Evolutionary conservation across 331 rosid genomes (phyloP).

Genomic region (Pyracantha coccinea): DNA sequence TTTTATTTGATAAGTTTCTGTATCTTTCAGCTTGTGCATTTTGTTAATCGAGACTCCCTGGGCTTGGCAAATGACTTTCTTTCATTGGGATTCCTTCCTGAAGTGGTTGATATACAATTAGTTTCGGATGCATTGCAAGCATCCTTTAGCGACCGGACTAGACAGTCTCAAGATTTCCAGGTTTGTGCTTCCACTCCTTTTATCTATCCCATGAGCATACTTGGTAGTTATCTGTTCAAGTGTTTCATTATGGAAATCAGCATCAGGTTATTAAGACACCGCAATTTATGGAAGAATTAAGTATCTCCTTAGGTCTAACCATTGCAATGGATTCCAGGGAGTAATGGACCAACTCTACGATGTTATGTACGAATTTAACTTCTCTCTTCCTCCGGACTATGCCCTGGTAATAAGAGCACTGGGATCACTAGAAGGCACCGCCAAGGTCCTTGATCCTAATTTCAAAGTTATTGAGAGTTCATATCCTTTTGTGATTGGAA

Average conservation of each 20-base stretch:
- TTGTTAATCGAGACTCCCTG: constrained; percentile 89
- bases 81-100: constrained; percentile 94
- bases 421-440: constrained; percentile 98
- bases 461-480: constrained; percentile 92
- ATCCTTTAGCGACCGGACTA: constrained; percentile 46
- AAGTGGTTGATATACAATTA: constrained; percentile 54
- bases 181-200: constrained; percentile 28
- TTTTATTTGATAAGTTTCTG: constrained; percentile 21
- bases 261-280: background rate
- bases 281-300: too few relatives aligned
- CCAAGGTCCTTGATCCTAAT: constrained; percentile 85
- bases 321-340: constrained; percentile 67
- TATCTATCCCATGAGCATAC: constrained; percentile 3
- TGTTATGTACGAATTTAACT: constrained; percentile 83
- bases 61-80: constrained; percentile 97
- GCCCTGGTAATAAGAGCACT: constrained; percentile 90
- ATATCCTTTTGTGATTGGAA: constrained; percentile 87
- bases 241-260: background rate
- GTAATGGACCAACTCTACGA: constrained; percentile 74
- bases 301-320: background rate
- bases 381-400: constrained; percentile 97
- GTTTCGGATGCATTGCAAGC: constrained; percentile 68
- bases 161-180: constrained; percentile 90
- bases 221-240: background rate
- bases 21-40: constrained; percentile 94